Evolutionary conservation across 257 asterid species (phyloP).

Genomic region (Solanum lignicaule): DNA sequence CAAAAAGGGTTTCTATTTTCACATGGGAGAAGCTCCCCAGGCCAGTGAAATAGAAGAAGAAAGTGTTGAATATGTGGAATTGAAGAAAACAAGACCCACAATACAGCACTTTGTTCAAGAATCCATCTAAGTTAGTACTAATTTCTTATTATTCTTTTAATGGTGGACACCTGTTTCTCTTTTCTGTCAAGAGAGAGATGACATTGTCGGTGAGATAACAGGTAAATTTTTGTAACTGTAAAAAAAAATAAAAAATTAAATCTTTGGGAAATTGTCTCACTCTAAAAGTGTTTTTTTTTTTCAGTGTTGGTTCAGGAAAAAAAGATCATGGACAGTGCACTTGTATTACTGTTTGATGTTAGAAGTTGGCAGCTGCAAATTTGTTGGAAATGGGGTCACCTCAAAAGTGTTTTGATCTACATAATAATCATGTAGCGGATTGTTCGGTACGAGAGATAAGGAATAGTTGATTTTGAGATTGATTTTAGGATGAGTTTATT

Average conservation of each 20-base stretch:
- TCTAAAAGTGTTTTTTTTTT: background rate
- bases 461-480: too few species aligned
- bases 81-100: conserved; percentile 33
- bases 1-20: background rate
- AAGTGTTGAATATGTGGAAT: conserved; percentile 31
- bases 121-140: background rate
- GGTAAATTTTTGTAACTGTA: background rate
- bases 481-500: too few species aligned
- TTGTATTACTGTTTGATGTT: background rate
- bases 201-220: background rate
- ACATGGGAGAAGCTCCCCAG: background rate
- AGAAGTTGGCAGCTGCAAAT: background rate
- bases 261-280: background rate
- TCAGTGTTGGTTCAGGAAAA: background rate
- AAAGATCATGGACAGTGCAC: background rate
- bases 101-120: conserved; percentile 18
- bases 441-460: too few species aligned
- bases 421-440: too few species aligned
- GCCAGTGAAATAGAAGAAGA: conserved; percentile 8
- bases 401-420: background rate
- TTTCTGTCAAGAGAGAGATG: background rate
- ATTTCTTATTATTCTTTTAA: background rate
- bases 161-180: background rate
- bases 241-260: background rate
- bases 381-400: background rate